Percentiles rank a stretch among this genome's conserved stretches.
These are phyloP conservation scores for Ophiostoma fasciatum DNA, from an alignment of 2,329 filamentous ascomycete genomes.

Conservation along the genomic window DNA sequence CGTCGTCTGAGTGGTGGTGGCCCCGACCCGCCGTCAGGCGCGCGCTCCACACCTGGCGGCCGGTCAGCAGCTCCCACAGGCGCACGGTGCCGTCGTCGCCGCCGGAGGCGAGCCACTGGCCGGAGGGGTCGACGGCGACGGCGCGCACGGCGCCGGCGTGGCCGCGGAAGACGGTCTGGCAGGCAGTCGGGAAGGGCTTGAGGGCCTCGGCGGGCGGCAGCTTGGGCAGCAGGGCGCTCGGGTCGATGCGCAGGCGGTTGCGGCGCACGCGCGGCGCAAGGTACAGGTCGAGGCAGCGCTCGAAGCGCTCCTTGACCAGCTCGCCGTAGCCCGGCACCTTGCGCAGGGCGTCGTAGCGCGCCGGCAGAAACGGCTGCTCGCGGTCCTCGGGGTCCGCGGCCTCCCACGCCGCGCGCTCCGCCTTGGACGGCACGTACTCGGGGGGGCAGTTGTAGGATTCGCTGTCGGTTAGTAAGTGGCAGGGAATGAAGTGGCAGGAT, in stretches of 20 bases:
- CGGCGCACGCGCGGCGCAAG: conserved; percentile 82
- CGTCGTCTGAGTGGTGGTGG: conserved; percentile 25
- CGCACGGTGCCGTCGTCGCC: conserved; percentile 88
- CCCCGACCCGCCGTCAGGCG: conserved; percentile 44
- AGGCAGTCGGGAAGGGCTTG: conserved; percentile 85
- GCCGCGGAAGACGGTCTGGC: conserved; percentile 72
- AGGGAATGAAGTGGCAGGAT: neutral
- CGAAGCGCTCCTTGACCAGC: conserved; percentile 91
- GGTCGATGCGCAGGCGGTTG: conserved; percentile 93
- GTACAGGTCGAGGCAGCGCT: conserved; percentile 89
- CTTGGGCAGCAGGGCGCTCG: conserved; percentile 81
- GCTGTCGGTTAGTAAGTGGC: conserved; percentile 1
- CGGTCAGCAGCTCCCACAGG: conserved; percentile 77
- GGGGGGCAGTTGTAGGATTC: conserved; percentile 92
- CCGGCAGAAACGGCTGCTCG: conserved; percentile 76
- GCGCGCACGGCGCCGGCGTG: conserved; percentile 81
- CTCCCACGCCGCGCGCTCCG: conserved; percentile 77
- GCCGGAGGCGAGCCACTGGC: conserved; percentile 76
- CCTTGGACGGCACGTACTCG: conserved; percentile 79
- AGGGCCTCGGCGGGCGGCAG: conserved; percentile 86
- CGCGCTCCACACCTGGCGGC: conserved; percentile 74
- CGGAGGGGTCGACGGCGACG: conserved; percentile 71
- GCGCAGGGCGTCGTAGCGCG: conserved; percentile 67
- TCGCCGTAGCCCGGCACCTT: conserved; percentile 83
- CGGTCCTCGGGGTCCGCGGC: conserved; percentile 77